Evolutionary conservation across 2,329 filamentous ascomycete genomes (phyloP).

Genomic region (Arthrocladium fulminans): DNA sequence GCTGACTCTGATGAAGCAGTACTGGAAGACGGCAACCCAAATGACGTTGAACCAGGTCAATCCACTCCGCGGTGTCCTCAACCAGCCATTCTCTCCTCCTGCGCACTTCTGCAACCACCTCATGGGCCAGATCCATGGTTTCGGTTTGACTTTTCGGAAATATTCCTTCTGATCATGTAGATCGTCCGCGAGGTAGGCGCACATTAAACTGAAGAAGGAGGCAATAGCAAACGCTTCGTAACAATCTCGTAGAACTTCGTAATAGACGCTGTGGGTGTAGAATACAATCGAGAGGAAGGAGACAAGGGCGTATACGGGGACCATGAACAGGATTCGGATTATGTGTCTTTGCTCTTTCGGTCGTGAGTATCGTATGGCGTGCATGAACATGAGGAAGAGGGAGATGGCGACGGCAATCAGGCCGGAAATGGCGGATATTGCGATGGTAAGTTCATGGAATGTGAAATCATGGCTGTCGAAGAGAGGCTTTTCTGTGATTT

Average conservation of each 20-base stretch:
- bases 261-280: constrained; percentile 73
- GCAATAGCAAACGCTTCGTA: constrained; percentile 86
- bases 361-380: constrained; percentile 52
- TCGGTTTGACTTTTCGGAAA: constrained; percentile 60
- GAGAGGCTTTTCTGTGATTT: constrained; percentile 35
- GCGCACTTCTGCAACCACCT: constrained; percentile 62
- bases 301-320: constrained; percentile 69
- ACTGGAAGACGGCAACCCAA: constrained; percentile 76
- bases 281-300: constrained; percentile 64
- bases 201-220: constrained; percentile 75
- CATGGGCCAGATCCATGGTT: constrained; percentile 67
- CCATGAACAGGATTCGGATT: constrained; percentile 81
- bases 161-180: constrained; percentile 74
- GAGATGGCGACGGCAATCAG: constrained; percentile 44
- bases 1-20: constrained; percentile 69
- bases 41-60: constrained; percentile 84
- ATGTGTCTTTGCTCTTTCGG: constrained; percentile 58
- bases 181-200: constrained; percentile 68
- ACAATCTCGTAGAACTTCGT: constrained; percentile 69
- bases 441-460: constrained; percentile 49
- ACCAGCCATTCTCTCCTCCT: constrained; percentile 58
- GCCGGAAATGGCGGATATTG: constrained; percentile 46
- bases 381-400: constrained; percentile 46
- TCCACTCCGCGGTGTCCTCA: constrained; percentile 68
- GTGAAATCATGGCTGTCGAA: constrained; percentile 43